A percentile compares a stretch with the other conserved stretches of the same genome.
Evolutionary conservation across 2,329 filamentous ascomycete genomes (phyloP).

Genomic region (Coniochaeta sp.): DNA sequence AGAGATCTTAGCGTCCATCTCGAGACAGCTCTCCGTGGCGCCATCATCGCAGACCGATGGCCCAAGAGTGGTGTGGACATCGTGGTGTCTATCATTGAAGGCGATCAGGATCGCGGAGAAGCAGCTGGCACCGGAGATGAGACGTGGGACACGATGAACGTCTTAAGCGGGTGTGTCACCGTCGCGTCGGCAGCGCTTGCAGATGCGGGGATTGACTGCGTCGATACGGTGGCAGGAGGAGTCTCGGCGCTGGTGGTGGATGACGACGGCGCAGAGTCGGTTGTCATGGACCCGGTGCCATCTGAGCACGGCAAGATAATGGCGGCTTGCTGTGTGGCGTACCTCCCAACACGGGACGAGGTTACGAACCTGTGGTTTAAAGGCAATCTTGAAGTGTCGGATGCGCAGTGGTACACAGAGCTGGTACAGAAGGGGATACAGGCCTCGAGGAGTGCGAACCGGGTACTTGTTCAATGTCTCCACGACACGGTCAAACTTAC

Average conservation of each 20-base stretch:
- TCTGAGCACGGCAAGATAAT: slow-evolving; percentile 70
- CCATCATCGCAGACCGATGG: slow-evolving; percentile 89
- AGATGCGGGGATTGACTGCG: slow-evolving; percentile 92
- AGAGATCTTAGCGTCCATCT: slow-evolving; percentile 85
- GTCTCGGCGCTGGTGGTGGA: slow-evolving; percentile 69
- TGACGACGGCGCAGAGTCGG: slow-evolving; percentile 25
- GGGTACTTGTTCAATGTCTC: slow-evolving; percentile 30
- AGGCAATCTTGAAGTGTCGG: slow-evolving; percentile 48
- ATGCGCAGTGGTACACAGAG: slow-evolving; percentile 29
- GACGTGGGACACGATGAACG: slow-evolving; percentile 85
- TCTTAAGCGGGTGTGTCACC: slow-evolving; percentile 85
- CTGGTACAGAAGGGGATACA: slow-evolving; percentile 32
- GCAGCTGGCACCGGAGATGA: slow-evolving; percentile 44
- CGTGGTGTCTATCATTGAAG: slow-evolving; percentile 86
- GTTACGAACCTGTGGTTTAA: slow-evolving; percentile 94
- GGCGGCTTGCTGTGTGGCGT: slow-evolving; percentile 84
- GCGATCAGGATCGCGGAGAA: slow-evolving; percentile 67
- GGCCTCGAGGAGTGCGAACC: slow-evolving; percentile 33
- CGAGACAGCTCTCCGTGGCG: slow-evolving; percentile 81
- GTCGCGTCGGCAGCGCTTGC: slow-evolving; percentile 87
- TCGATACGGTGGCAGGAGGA: slow-evolving; percentile 83
- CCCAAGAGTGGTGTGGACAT: slow-evolving; percentile 98
- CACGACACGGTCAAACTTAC: slow-evolving; percentile 24
- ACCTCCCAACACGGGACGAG: slow-evolving; percentile 79
- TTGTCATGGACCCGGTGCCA: slow-evolving; percentile 75